These are phyloP conservation scores for Ophiorrhiza pumila DNA, from an alignment of 257 asterid genomes.

Conservation along the genomic window DNA sequence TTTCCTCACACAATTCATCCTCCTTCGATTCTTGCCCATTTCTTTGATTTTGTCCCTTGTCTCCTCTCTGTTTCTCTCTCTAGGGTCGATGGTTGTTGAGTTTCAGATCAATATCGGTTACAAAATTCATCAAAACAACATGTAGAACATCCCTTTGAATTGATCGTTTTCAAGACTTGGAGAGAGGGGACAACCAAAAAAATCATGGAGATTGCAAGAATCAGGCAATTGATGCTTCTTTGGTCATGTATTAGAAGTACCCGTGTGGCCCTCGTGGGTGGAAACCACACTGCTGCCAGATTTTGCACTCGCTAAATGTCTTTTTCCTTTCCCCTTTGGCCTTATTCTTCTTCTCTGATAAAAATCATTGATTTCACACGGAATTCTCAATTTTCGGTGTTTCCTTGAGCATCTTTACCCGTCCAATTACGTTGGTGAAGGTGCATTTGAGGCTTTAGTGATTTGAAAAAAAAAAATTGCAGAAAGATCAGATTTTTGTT, in stretches of 20 bases:
- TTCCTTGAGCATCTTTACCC: conserved; percentile 2
- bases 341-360: conserved; percentile 31
- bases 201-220: conserved; percentile 66
- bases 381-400: conserved; percentile 4
- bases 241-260: conserved; percentile 38
- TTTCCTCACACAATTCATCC: neutral
- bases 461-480: neutral
- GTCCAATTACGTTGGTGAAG: neutral
- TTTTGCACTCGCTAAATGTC: conserved; percentile 67
- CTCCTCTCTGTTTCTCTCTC: conserved; percentile 4
- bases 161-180: neutral
- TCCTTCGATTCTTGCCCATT: neutral
- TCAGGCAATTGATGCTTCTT: conserved; percentile 54
- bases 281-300: conserved; percentile 81
- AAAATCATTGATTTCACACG: conserved; percentile 11
- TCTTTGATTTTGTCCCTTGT: neutral
- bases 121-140: conserved; percentile 8
- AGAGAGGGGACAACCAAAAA: conserved; percentile 13
- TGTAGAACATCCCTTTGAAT: conserved; percentile 23
- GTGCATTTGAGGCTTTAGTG: neutral
- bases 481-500: neutral
- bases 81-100: conserved; percentile 29
- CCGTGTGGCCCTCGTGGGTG: conserved; percentile 77
- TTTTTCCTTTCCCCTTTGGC: conserved; percentile 12
- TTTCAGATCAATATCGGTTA: conserved; percentile 5